A percentile compares a stretch with the other conserved stretches of the same genome.
Evolutionary conservation across 2,329 filamentous ascomycete genomes (phyloP).

Genomic region (Phaeoacremonium minimum): DNA sequence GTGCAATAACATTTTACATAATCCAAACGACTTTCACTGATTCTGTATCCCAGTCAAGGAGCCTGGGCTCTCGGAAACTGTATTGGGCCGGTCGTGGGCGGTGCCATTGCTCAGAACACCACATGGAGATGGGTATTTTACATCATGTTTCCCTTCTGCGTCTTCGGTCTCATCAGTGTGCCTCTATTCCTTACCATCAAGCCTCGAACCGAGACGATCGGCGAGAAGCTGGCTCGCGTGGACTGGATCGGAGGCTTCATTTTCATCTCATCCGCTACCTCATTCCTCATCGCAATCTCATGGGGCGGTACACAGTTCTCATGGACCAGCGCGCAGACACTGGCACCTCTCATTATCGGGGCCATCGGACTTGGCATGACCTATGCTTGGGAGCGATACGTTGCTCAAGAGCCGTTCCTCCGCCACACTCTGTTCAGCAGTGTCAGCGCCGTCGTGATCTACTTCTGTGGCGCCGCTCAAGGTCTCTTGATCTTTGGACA

Average conservation of each 20-base stretch:
- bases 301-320: slow-evolving; percentile 38
- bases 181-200: slow-evolving; percentile 36
- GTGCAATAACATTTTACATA: slow-evolving; percentile 7
- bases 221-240: slow-evolving; percentile 28
- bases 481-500: slow-evolving; percentile 26
- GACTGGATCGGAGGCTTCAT: slow-evolving; percentile 42
- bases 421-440: slow-evolving; percentile 22
- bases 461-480: slow-evolving; percentile 23
- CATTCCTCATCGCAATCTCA: slow-evolving; percentile 41
- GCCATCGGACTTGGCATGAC: slow-evolving; percentile 30
- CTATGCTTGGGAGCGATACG: slow-evolving; percentile 27
- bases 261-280: slow-evolving; percentile 35
- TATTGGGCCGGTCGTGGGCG: slow-evolving; percentile 33
- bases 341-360: slow-evolving; percentile 39
- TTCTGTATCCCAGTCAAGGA: slow-evolving; percentile 14
- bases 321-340: slow-evolving; percentile 33
- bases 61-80: slow-evolving; percentile 35
- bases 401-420: slow-evolving; percentile 25
- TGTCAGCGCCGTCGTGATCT: slow-evolving; percentile 20
- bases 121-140: slow-evolving; percentile 46
- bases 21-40: no score
- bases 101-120: slow-evolving; percentile 24
- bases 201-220: slow-evolving; percentile 22
- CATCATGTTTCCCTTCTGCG: slow-evolving; percentile 39
- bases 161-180: slow-evolving; percentile 29